phyloP scores from a whole-genome alignment of 495 filamentous ascomycete genomes.

The Xylaria curta region DNA sequence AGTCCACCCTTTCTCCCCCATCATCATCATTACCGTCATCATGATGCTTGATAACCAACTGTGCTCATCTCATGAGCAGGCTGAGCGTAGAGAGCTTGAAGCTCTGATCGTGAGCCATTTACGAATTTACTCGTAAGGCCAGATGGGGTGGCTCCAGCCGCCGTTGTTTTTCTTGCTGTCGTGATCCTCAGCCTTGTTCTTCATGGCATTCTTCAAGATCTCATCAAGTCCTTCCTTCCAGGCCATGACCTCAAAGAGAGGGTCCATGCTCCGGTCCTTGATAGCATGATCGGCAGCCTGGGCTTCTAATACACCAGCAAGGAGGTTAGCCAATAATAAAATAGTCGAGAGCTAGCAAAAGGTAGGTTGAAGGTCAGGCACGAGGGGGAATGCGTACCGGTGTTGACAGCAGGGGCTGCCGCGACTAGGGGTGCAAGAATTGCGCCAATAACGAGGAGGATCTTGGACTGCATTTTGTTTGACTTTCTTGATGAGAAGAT shows the following conservation, averaged over 20 bases:
- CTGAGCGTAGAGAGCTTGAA: background rate
- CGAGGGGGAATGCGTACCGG: background rate
- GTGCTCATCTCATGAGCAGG: background rate
- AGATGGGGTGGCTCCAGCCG: conserved; percentile 12
- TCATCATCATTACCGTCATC: background rate
- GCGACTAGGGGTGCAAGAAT: background rate
- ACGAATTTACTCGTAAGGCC: background rate
- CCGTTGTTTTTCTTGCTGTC: conserved; percentile 9
- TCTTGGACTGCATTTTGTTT: background rate
- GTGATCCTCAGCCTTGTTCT: background rate
- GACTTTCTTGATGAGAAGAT: background rate
- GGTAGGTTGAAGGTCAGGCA: background rate
- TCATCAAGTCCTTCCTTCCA: background rate
- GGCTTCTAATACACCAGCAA: background rate
- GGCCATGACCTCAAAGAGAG: conserved; percentile 8
- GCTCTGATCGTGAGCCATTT: background rate
- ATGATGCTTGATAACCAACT: background rate
- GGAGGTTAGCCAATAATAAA: background rate
- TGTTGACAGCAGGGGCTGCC: background rate
- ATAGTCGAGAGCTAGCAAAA: background rate
- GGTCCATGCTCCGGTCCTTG: conserved; percentile 2
- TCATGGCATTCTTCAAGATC: conserved; percentile 12
- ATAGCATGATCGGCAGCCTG: background rate
- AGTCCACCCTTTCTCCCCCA: background rate
- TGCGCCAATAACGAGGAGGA: background rate